Conservation (phyloP, 2,329 filamentous ascomycete genomes). For the Didymosphaeria variabile region DNA sequence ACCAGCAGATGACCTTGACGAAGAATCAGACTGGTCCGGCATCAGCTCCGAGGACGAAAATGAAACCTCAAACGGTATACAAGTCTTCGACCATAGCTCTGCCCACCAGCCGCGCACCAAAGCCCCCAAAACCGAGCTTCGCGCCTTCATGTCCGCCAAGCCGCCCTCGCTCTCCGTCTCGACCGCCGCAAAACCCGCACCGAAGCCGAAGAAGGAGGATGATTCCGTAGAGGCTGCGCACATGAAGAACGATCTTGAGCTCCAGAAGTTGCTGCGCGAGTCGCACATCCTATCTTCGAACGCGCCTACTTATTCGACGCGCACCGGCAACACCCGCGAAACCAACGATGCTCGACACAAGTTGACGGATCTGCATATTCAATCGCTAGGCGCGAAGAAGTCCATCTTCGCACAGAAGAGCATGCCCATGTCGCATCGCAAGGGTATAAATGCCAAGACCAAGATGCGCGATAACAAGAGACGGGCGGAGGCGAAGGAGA, state of each 20-base stretch:
- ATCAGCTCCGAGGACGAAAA: slow-evolving; percentile 61
- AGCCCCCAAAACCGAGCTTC: slow-evolving; percentile 68
- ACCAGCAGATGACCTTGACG: slow-evolving; percentile 40
- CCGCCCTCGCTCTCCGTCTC: slow-evolving; percentile 54
- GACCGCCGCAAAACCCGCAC: slow-evolving; percentile 28
- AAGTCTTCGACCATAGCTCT: slow-evolving; percentile 55
- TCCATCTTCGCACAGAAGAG: slow-evolving; percentile 80
- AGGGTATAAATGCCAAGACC: slow-evolving; percentile 80
- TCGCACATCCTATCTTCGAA: slow-evolving; percentile 80
- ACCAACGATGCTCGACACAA: slow-evolving; percentile 74
- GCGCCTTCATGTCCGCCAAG: slow-evolving; percentile 76
- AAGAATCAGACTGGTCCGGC: slow-evolving; percentile 69
- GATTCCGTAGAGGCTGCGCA: slow-evolving; percentile 70
- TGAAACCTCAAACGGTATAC: slow-evolving; percentile 49
- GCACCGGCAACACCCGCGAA: slow-evolving; percentile 57
- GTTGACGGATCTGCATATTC: slow-evolving; percentile 84
- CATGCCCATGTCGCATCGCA: slow-evolving; percentile 88
- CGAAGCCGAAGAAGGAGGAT: slow-evolving; percentile 40
- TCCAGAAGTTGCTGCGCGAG: slow-evolving; percentile 89
- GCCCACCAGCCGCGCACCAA: slow-evolving; percentile 25
- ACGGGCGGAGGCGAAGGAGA: slow-evolving; percentile 83
- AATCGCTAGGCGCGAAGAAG: slow-evolving; percentile 78
- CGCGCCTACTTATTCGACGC: slow-evolving; percentile 53
- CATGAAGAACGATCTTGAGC: slow-evolving; percentile 88
- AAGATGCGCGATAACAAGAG: slow-evolving; percentile 73